Base-by-base conservation (phyloP, 768 basidiomycete genomes). In the Lactarius pseudohatsudake region DNA sequence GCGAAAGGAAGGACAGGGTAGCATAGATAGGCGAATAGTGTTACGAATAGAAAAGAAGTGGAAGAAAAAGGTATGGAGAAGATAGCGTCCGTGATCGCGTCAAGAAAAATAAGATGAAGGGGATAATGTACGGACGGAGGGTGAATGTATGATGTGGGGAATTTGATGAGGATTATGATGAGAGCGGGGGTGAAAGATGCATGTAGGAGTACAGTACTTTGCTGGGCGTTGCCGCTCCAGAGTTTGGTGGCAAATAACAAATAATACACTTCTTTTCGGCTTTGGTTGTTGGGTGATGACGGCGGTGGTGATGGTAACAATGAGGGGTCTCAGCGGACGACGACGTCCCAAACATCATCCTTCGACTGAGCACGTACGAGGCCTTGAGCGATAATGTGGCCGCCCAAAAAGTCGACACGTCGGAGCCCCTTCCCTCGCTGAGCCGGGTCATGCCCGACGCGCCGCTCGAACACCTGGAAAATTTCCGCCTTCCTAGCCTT, bases 341-440 rank as follows among this genome's bases (percentile, higher is more conserved):
- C 62, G 10, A 67, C 58, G 36, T 67, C 58, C 66, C 66, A 67
- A 1, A 64, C 26, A 15, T 9, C 59, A 9, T 64, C 58, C 66
- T 67, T 67, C 20, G 66, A 67, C 40, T 67, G 66, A 15, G 62
- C 66, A 26, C 66, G 66, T 6, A 64, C n/a, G 34, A 67, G 66
- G 18, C 66, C 66, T 3, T 56, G 66, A 2, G 66, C 62, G 22
- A 20, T 34, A 8, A 59, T 18, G 43, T 47, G 58, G 26, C 62
- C 57, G 4, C 58, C 22, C 34, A 67, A 38, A 15, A 67, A 64
- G 43, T 67, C 66, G 28, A 64, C 20, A 2, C 66, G 66, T 8
- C 66, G 66, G 53, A 67, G 62, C 0, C 66, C 66, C 34, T 67
- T 67, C 53, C n/a, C 58, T 2, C 62, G 62, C 58, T 67, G 66